Evolutionary conservation across 176 grass and related monocot genomes (phyloP).

Genomic region (Phyllostachys edulis): DNA sequence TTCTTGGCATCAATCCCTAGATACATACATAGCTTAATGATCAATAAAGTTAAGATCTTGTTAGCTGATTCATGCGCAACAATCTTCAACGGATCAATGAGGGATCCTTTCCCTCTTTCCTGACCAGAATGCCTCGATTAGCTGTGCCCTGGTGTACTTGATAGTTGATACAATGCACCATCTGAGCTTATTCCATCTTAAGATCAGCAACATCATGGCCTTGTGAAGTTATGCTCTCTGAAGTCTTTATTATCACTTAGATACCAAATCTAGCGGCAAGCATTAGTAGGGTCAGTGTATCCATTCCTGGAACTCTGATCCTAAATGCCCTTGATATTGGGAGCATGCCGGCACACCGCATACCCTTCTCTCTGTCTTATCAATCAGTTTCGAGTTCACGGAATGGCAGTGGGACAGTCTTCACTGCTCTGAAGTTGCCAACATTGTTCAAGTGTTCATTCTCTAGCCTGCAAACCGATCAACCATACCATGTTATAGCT

Average conservation of each 20-base stretch:
- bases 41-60: conserved; percentile 24
- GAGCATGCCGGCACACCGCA: background rate
- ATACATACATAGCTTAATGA: conserved; percentile 33
- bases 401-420: conserved; percentile 78
- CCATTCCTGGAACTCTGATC: conserved; percentile 14
- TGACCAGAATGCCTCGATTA: conserved; percentile 21
- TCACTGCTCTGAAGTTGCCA: conserved; percentile 87
- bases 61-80: conserved; percentile 28
- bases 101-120: conserved; percentile 3
- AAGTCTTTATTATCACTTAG: conserved; percentile 44
- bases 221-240: conserved; percentile 34
- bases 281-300: background rate
- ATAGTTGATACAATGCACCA: background rate
- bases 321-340: conserved; percentile 31
- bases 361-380: conserved; percentile 14
- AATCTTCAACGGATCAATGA: conserved; percentile 40
- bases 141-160: background rate
- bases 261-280: conserved; percentile 26
- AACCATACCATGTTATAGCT: background rate
- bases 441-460: conserved; percentile 90
- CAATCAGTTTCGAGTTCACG: conserved; percentile 73
- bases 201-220: conserved; percentile 14
- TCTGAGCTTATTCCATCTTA: conserved; percentile 46
- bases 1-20: conserved; percentile 3
- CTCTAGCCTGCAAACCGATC: conserved; percentile 54